Percentiles rank a stretch among this genome's conserved stretches.
Conservation (phyloP, 768 basidiomycete genomes). For the Amanita rubescens region DNA sequence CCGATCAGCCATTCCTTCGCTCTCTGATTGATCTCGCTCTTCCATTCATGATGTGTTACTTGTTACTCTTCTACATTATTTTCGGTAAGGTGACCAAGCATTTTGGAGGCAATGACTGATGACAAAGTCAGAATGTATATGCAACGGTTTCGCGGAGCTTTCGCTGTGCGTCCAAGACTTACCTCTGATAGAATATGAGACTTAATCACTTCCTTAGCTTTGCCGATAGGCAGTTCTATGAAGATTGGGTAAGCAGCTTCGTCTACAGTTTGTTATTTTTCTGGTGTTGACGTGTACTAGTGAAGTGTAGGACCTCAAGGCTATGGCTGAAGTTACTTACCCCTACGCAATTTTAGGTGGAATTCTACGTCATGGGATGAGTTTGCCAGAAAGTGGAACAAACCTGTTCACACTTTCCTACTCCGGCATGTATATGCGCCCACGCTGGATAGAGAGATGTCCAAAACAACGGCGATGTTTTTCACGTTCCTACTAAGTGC, state of each 20-base stretch:
- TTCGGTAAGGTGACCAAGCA: slow-evolving; percentile 47
- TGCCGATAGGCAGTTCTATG: slow-evolving; percentile 96
- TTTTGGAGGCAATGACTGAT: neutral
- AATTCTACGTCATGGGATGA: slow-evolving; percentile 97
- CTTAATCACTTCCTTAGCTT: slow-evolving; percentile 45
- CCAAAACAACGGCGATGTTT: slow-evolving; percentile 78
- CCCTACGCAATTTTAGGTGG: slow-evolving; percentile 47
- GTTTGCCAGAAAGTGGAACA: slow-evolving; percentile 98
- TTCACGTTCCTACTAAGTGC: slow-evolving; percentile 91
- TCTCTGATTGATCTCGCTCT: slow-evolving; percentile 81
- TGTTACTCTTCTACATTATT: slow-evolving; percentile 80
- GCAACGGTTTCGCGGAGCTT: slow-evolving; percentile 91
- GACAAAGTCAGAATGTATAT: slow-evolving; percentile 72
- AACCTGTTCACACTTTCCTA: slow-evolving; percentile 90
- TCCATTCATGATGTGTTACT: slow-evolving; percentile 90
- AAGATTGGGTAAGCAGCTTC: slow-evolving; percentile 68
- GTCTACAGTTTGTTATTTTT: neutral
- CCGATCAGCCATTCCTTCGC: slow-evolving; percentile 64
- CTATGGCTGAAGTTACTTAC: neutral
- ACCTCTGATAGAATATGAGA: neutral
- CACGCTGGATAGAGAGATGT: slow-evolving; percentile 65
- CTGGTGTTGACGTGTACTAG: neutral
- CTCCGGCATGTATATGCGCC: slow-evolving; percentile 94
- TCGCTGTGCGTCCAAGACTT: slow-evolving; percentile 53
- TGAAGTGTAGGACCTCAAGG: neutral